These are phyloP conservation scores for Nakaseomyces kungkrabaensis DNA, from an alignment of 1,139 yeast species.

Conservation along the genomic window DNA sequence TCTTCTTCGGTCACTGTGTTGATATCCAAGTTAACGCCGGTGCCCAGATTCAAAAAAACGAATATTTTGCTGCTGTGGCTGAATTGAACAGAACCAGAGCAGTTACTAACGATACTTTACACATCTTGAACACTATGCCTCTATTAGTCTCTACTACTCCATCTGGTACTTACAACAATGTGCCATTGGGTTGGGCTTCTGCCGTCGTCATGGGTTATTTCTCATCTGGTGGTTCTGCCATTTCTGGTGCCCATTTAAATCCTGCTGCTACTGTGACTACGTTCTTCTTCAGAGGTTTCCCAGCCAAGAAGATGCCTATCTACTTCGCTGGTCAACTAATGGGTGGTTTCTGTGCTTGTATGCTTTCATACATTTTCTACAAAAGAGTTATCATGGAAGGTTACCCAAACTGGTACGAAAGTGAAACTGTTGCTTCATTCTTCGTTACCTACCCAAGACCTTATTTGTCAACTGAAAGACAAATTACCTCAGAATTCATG, in stretches of 20 bases:
- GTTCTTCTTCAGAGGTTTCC: conserved; percentile 36
- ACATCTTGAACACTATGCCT: conserved; percentile 12
- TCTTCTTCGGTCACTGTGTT: conserved; percentile 38
- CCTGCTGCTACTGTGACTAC: conserved; percentile 36
- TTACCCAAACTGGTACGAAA: conserved; percentile 22
- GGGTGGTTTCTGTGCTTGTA: conserved; percentile 36
- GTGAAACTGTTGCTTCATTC: conserved; percentile 29
- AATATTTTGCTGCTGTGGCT: conserved; percentile 11
- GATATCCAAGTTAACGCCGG: conserved; percentile 34
- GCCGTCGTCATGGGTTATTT: conserved; percentile 41
- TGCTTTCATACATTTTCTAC: conserved; percentile 33
- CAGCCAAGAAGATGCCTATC: conserved; percentile 34
- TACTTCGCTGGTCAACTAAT: conserved; percentile 34
- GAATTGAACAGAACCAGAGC: conserved; percentile 6
- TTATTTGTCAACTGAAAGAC: conserved; percentile 36
- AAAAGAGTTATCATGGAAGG: conserved; percentile 20
- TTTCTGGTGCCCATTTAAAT: conserved; percentile 39
- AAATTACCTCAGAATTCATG: conserved; percentile 38
- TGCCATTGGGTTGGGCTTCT: conserved; percentile 41
- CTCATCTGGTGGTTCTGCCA: conserved; percentile 34
- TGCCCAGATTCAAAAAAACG: conserved; percentile 13
- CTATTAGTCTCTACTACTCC: conserved; percentile 19
- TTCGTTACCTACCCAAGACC: conserved; percentile 38
- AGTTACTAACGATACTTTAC: conserved; percentile 9
- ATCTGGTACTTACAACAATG: conserved; percentile 35